A percentile compares a stretch with the other conserved stretches of the same genome.
Conservation (phyloP, 805 yeast species). For the Ogataea angusta region DNA sequence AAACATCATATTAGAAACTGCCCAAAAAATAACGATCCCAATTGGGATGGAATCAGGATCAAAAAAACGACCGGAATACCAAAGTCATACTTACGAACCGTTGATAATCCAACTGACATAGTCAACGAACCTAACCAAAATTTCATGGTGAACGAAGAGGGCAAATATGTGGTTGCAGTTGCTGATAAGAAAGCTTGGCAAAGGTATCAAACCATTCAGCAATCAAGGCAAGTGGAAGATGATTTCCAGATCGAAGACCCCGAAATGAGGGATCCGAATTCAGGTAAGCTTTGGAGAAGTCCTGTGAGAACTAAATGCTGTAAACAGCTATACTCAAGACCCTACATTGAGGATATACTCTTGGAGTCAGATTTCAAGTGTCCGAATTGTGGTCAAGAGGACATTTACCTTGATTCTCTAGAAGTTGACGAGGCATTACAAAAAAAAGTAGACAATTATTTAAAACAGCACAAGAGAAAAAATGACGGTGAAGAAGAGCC, state of each 20-base stretch:
- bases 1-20: slow-evolving; percentile 94
- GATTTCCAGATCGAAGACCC: slow-evolving; percentile 48
- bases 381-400: slow-evolving; percentile 78
- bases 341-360: slow-evolving; percentile 60
- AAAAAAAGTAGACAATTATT: slow-evolving; percentile 48
- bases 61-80: slow-evolving; percentile 98
- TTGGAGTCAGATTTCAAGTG: slow-evolving; percentile 86
- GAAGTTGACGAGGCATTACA: slow-evolving; percentile 59
- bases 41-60: slow-evolving; percentile 87
- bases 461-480: slow-evolving; percentile 33
- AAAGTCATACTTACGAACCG: slow-evolving; percentile 80
- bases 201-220: slow-evolving; percentile 69
- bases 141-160: slow-evolving; percentile 88
- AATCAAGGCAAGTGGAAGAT: slow-evolving; percentile 29
- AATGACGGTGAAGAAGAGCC: slow-evolving; percentile 12
- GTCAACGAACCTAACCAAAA: slow-evolving; percentile 49
- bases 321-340: slow-evolving; percentile 51
- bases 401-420: slow-evolving; percentile 71
- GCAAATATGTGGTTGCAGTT: slow-evolving; percentile 92
- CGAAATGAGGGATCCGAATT: slow-evolving; percentile 63
- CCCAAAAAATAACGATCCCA: slow-evolving; percentile 91
- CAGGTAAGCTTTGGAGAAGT: slow-evolving; percentile 56
- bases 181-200: slow-evolving; percentile 94
- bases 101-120: slow-evolving; percentile 69
- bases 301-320: slow-evolving; percentile 84